A percentile compares a stretch with the other conserved stretches of the same genome.
These are phyloP conservation scores for Castanopsis chinensis DNA, from an alignment of 306 rosid genomes.

Conservation along the genomic window DNA sequence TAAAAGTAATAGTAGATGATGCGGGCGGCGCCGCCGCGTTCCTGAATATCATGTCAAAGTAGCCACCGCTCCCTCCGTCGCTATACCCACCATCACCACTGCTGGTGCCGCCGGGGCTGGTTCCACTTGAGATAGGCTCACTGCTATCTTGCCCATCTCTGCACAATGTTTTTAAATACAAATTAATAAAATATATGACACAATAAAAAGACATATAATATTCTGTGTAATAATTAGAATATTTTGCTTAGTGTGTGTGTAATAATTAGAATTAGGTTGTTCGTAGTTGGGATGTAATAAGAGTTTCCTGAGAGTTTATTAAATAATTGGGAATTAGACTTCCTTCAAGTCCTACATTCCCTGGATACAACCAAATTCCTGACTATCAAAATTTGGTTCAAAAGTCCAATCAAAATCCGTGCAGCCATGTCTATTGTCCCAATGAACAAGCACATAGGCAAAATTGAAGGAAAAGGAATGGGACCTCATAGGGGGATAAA, in stretches of 20 bases:
- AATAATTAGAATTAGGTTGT: no score
- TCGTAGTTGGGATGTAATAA: no score
- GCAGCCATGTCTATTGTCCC: not conserved
- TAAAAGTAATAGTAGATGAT: slow-evolving; percentile 21
- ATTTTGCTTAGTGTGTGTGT: no score
- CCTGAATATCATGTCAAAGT: slow-evolving; percentile 78
- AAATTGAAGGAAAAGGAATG: not conserved
- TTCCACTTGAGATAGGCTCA: slow-evolving; percentile 48
- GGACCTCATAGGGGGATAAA: no score
- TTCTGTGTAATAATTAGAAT: no score
- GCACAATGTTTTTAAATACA: slow-evolving; percentile 23
- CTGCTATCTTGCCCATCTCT: slow-evolving; percentile 51
- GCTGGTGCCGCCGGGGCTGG: slow-evolving; percentile 39
- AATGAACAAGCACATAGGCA: not conserved
- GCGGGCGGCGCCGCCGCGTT: slow-evolving; percentile 48
- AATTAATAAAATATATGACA: not conserved
- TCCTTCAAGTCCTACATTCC: not conserved
- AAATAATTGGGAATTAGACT: not conserved
- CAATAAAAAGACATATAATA: not conserved
- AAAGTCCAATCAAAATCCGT: not conserved
- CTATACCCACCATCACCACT: slow-evolving; percentile 43
- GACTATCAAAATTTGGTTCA: not conserved
- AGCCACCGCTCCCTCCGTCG: slow-evolving; percentile 48
- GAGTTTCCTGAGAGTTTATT: not conserved
- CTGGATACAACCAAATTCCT: not conserved